phyloP scores from a whole-genome alignment of 371 early-diverging fungal genomes.

The Zopfochytrium polystomum region DNA sequence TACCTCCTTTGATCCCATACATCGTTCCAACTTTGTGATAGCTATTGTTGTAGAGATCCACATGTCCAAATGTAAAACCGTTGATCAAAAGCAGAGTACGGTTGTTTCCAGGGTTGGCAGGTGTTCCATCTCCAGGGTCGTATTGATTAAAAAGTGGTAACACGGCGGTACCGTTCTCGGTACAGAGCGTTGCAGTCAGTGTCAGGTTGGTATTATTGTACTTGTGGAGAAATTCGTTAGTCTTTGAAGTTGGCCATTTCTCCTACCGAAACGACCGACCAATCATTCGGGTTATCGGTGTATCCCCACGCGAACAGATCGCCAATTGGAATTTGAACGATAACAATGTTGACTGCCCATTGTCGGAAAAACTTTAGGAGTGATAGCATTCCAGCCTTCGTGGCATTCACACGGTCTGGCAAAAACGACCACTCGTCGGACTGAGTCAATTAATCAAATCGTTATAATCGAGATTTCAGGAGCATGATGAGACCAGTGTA shows the following conservation, averaged over 20 bases:
- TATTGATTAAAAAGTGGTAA: background rate
- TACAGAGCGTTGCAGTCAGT: background rate
- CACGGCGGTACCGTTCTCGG: background rate
- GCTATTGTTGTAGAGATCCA: background rate
- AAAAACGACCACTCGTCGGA: constrained; percentile 1
- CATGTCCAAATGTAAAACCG: background rate
- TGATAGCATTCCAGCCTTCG: background rate
- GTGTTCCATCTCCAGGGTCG: background rate
- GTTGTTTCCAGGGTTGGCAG: background rate
- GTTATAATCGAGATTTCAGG: background rate
- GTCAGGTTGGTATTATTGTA: background rate
- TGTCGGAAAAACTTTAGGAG: background rate
- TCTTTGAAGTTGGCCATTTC: no score
- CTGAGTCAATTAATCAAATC: constrained; percentile 1
- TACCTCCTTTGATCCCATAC: background rate
- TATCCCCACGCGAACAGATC: background rate
- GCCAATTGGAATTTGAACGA: background rate
- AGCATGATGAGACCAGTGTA: background rate
- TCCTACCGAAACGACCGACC: no score
- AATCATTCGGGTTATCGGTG: background rate
- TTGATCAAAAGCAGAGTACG: background rate
- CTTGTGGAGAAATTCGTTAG: no score
- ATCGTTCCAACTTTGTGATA: background rate
- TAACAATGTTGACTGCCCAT: background rate
- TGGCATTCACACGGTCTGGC: background rate